Conservation (phyloP, 2,329 filamentous ascomycete species). For the Leptographium procerum region DNA sequence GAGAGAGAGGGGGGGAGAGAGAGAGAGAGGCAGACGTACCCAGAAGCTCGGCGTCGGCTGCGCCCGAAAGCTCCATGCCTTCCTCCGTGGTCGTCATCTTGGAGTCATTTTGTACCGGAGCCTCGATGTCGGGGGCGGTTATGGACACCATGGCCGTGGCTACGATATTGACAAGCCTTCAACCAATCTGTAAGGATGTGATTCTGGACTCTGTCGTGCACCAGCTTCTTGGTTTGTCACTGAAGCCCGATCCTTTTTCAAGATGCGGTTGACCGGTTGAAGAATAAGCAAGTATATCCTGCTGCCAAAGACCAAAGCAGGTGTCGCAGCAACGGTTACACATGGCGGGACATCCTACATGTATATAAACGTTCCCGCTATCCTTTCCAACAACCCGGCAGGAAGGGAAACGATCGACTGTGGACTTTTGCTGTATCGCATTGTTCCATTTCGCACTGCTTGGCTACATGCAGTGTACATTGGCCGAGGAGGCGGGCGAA, state of each 20-base stretch:
- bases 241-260: no score
- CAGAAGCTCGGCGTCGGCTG: constrained; percentile 21
- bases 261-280: background rate
- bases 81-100: constrained; percentile 9
- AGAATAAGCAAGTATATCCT: background rate
- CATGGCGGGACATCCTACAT: background rate
- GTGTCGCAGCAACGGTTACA: background rate
- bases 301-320: background rate
- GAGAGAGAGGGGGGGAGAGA: no score
- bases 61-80: constrained; percentile 15
- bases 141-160: background rate
- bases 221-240: background rate
- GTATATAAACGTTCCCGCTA: background rate
- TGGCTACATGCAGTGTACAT: no score
- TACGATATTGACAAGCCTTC: background rate
- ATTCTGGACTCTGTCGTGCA: no score
- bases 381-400: no score
- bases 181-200: background rate
- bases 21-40: no score
- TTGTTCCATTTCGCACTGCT: no score
- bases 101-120: constrained; percentile 9
- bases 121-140: constrained; percentile 9
- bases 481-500: background rate
- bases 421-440: background rate
- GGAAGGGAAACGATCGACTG: background rate